Evolutionary conservation across 495 filamentous ascomycete species (phyloP).

Genomic region (Choiromyces venosus): DNA sequence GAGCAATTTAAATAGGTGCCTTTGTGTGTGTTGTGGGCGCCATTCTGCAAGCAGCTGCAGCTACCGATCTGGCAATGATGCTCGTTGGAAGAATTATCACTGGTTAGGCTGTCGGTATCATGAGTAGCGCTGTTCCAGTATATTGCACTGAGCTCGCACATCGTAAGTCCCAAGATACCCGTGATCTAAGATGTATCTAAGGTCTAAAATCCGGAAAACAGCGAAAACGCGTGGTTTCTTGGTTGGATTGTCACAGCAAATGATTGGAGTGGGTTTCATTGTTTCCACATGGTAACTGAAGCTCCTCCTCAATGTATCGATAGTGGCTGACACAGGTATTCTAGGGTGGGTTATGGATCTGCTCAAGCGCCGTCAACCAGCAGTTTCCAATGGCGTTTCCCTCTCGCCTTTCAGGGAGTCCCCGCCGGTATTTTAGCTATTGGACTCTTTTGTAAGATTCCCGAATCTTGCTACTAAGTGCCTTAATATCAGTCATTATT

Average conservation of each 20-base stretch:
- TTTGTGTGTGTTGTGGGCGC: constrained; percentile 53
- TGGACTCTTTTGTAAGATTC: constrained; percentile 22
- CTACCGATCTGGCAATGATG: constrained; percentile 54
- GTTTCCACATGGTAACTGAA: constrained; percentile 32
- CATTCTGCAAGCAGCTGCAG: constrained; percentile 53
- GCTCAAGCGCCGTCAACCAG: constrained; percentile 32
- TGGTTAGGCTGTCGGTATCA: constrained; percentile 57
- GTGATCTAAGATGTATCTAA: too few relatives aligned
- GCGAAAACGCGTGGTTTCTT: constrained; percentile 33
- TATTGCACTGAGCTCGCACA: constrained; percentile 54
- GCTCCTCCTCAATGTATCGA: not conserved
- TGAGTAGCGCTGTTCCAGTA: constrained; percentile 56
- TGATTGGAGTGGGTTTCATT: constrained; percentile 36
- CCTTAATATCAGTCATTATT: constrained; percentile 49
- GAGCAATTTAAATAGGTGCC: constrained; percentile 55
- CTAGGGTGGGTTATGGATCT: constrained; percentile 29
- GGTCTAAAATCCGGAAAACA: constrained; percentile 20
- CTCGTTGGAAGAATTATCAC: constrained; percentile 58
- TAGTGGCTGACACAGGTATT: not conserved
- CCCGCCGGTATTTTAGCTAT: constrained; percentile 36
- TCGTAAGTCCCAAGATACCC: constrained; percentile 25
- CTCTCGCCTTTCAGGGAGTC: constrained; percentile 50
- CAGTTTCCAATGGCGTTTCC: constrained; percentile 50
- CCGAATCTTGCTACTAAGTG: constrained; percentile 42
- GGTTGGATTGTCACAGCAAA: constrained; percentile 33